These are phyloP conservation scores for Podila epigama DNA, from an alignment of 192 early-diverging fungal genomes.

Conservation along the genomic window DNA sequence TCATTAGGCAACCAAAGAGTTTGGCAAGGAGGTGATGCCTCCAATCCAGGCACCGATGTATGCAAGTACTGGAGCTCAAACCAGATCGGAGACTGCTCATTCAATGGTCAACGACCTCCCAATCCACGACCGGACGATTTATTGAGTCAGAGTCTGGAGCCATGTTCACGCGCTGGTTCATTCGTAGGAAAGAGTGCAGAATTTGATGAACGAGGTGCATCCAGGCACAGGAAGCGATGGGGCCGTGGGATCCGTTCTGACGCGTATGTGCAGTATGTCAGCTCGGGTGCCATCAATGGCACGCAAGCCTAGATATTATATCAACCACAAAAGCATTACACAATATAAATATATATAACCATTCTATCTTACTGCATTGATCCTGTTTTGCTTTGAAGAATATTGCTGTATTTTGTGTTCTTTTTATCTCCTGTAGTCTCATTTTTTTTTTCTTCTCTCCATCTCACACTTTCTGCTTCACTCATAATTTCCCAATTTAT, in stretches of 20 bases:
- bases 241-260: constrained; percentile 26
- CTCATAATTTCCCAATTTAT: no score
- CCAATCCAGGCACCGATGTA: constrained; percentile 58
- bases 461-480: no score
- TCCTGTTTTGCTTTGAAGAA: no score
- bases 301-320: neutral
- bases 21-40: constrained; percentile 60
- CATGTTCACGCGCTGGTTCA: constrained; percentile 53
- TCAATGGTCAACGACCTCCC: constrained; percentile 55
- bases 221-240: constrained; percentile 15
- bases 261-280: constrained; percentile 14
- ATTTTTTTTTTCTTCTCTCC: no score
- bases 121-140: constrained; percentile 55
- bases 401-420: no score
- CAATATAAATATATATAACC: neutral
- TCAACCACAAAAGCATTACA: neutral
- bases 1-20: constrained; percentile 31
- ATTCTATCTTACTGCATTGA: neutral
- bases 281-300: neutral
- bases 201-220: constrained; percentile 39
- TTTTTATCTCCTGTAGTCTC: no score
- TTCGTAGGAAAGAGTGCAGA: constrained; percentile 55
- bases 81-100: constrained; percentile 64
- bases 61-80: constrained; percentile 75
- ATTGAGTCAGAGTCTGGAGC: constrained; percentile 65